A percentile compares a stretch with the other conserved stretches of the same genome.
Evolutionary conservation across 208 protist genomes (phyloP).

Genomic region (Crithidia brevicula): DNA sequence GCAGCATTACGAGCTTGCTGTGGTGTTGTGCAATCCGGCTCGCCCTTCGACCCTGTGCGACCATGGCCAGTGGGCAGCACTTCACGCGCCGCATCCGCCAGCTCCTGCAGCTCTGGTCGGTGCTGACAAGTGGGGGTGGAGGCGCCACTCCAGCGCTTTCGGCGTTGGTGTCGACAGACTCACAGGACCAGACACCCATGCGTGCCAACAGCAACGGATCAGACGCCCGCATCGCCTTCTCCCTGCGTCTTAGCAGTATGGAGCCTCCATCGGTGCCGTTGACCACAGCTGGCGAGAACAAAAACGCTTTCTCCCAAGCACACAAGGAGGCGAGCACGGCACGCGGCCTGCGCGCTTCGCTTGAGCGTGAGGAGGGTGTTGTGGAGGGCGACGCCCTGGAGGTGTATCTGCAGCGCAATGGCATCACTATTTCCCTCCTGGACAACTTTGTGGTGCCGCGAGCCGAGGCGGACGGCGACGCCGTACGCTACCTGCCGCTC

Average conservation of each 20-base stretch:
- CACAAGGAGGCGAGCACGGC: too few relatives aligned
- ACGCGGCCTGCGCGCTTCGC: neutral
- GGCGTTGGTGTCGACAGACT: too few relatives aligned
- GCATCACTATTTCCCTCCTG: conserved; percentile 27
- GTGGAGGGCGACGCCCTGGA: conserved; percentile 28
- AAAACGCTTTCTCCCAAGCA: neutral
- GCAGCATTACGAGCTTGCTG: conserved; percentile 28
- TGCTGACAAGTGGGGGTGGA: conserved; percentile 3
- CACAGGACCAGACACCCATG: too few relatives aligned
- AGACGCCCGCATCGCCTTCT: conserved; percentile 21
- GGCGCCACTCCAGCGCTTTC: too few relatives aligned
- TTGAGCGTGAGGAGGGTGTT: neutral
- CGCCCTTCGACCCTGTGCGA: conserved; percentile 5
- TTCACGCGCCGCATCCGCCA: conserved; percentile 25
- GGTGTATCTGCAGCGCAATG: conserved; percentile 36
- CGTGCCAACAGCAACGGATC: neutral
- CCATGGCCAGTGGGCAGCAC: conserved; percentile 1
- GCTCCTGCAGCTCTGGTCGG: conserved; percentile 34
- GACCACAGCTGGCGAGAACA: neutral
- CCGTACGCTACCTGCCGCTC: conserved; percentile 19
- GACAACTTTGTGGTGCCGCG: conserved; percentile 28
- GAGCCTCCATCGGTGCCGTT: conserved; percentile 17
- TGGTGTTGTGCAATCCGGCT: conserved; percentile 27
- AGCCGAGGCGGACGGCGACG: conserved; percentile 19
- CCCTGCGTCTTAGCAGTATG: conserved; percentile 23